phyloP scores from a whole-genome alignment of 192 early-diverging fungal species.

The Backusella psychrophila region DNA sequence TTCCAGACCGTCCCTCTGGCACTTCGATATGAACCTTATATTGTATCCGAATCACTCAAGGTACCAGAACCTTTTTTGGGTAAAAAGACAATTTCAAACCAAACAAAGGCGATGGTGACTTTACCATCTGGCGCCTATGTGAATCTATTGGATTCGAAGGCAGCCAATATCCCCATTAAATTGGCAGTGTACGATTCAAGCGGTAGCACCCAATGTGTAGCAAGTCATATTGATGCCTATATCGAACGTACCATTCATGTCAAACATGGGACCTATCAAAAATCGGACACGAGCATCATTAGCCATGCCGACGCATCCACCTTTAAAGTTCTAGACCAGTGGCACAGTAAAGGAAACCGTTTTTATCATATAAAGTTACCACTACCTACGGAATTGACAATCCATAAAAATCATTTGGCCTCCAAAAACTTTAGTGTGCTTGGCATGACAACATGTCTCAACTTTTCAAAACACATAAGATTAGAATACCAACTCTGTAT shows the following conservation, averaged over 20 bases:
- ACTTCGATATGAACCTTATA: constrained; percentile 9
- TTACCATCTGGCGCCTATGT: not conserved
- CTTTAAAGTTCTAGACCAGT: not conserved
- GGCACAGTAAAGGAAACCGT: not conserved
- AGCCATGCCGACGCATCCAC: not conserved
- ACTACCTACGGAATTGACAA: not conserved
- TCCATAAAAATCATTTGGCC: not conserved
- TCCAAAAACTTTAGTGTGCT: constrained; percentile 5
- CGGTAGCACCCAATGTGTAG: not conserved
- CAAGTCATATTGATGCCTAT: not conserved
- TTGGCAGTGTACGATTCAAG: not conserved
- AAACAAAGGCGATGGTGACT: not conserved
- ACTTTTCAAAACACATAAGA: constrained; percentile 3
- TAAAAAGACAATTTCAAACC: not conserved
- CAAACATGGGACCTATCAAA: not conserved
- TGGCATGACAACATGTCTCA: constrained; percentile 6
- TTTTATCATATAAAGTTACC: constrained; percentile 4
- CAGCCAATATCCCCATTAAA: not conserved
- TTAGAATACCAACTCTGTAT: not conserved
- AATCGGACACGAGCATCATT: not conserved
- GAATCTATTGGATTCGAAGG: not conserved
- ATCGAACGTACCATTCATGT: not conserved
- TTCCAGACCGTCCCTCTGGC: constrained; percentile 13
- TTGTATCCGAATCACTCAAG: not conserved
- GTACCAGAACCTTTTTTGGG: not conserved